phyloP scores from a whole-genome alignment of 75 land plant genomes.

The Sequoia sempervirens region DNA sequence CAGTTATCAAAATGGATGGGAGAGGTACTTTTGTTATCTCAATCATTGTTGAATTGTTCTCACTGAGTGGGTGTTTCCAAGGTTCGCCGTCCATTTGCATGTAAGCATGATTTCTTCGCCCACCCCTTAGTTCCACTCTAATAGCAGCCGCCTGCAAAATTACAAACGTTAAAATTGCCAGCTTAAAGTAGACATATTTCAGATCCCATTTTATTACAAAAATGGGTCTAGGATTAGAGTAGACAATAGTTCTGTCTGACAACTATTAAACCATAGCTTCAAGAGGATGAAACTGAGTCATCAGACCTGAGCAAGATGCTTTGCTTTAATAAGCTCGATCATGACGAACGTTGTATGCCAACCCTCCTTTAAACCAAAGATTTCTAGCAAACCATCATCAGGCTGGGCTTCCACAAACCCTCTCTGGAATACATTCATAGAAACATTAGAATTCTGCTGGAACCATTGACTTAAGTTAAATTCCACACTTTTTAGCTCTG shows the following conservation, averaged over 20 bases:
- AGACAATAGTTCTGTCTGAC: not conserved
- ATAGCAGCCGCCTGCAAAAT: slow-evolving; percentile 66
- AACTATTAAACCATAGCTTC: not conserved
- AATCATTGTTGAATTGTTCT: slow-evolving; percentile 41
- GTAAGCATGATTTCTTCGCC: slow-evolving; percentile 42
- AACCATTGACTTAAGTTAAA: not conserved
- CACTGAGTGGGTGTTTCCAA: slow-evolving; percentile 71
- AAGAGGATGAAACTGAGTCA: not conserved
- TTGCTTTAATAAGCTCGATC: slow-evolving; percentile 75
- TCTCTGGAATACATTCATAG: slow-evolving; percentile 38
- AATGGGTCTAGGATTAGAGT: not conserved
- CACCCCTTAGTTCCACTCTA: slow-evolving; percentile 62
- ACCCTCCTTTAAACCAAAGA: slow-evolving; percentile 90
- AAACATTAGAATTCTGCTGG: not conserved
- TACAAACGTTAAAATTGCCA: not conserved
- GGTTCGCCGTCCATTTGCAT: slow-evolving; percentile 97
- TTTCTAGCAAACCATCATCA: slow-evolving; percentile 93
- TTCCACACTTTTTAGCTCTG: not conserved
- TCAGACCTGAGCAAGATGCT: slow-evolving; percentile 89
- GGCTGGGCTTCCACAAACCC: slow-evolving; percentile 74
- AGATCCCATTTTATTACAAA: not conserved
- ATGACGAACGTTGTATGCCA: slow-evolving; percentile 97
- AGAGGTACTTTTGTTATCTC: slow-evolving; percentile 51
- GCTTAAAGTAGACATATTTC: not conserved
- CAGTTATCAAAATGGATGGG: slow-evolving; percentile 45